Evolutionary conservation across 1,139 yeast species (phyloP).

Genomic region (Yamadazyma sp.): DNA sequence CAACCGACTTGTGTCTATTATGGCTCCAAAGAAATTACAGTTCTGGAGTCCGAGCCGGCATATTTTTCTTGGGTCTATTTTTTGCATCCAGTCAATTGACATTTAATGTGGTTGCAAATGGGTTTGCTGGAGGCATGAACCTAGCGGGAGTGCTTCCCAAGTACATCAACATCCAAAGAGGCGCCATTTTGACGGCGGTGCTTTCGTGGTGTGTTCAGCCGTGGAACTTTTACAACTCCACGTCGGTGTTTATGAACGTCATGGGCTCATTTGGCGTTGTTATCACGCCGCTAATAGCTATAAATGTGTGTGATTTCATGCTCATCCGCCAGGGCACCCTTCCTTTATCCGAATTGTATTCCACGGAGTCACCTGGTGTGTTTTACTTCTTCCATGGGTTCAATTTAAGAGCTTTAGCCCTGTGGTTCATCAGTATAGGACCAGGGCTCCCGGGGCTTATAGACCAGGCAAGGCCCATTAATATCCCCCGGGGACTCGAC

Average conservation of each 20-base stretch:
- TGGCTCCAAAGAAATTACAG: slow-evolving; percentile 22
- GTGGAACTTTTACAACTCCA: slow-evolving; percentile 20
- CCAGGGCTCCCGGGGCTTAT: slow-evolving; percentile 19
- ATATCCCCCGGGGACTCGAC: slow-evolving; percentile 11
- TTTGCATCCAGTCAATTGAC: slow-evolving; percentile 23
- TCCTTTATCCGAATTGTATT: slow-evolving; percentile 16
- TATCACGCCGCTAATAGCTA: slow-evolving; percentile 19
- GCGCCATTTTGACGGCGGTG: slow-evolving; percentile 18
- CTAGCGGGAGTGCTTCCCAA: slow-evolving; percentile 28
- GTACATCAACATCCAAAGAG: slow-evolving; percentile 30
- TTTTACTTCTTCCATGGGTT: slow-evolving; percentile 29
- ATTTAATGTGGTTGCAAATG: slow-evolving; percentile 23
- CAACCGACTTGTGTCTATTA: slow-evolving; percentile 30
- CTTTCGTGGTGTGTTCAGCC: slow-evolving; percentile 22
- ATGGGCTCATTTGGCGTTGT: slow-evolving; percentile 16
- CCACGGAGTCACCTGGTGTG: slow-evolving; percentile 11
- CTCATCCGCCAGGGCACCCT: slow-evolving; percentile 14
- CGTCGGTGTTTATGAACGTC: slow-evolving; percentile 17
- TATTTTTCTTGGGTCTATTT: slow-evolving; percentile 26
- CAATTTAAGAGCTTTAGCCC: slow-evolving; percentile 30
- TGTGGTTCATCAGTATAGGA: slow-evolving; percentile 23
- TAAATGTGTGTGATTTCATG: slow-evolving; percentile 16
- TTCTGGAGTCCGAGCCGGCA: slow-evolving; percentile 29
- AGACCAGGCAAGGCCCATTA: neutral
- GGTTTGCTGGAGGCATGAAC: slow-evolving; percentile 31